Percentiles rank a stretch among this genome's conserved stretches.
phyloP scores from a whole-genome alignment of 345 rosid species.

The Acer saccharum region DNA sequence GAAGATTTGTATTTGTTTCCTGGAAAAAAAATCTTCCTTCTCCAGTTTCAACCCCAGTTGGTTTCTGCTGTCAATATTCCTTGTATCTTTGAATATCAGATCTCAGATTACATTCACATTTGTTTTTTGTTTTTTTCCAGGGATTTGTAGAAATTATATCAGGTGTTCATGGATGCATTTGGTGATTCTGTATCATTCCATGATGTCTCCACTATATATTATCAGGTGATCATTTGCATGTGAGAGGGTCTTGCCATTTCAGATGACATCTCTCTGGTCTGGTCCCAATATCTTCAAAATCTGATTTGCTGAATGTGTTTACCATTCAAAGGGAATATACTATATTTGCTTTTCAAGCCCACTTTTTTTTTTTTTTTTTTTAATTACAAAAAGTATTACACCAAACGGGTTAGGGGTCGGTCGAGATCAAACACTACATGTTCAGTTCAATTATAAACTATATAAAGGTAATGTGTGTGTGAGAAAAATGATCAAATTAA shows the following conservation, averaged over 20 bases:
- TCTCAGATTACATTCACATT: no score
- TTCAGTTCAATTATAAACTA: no score
- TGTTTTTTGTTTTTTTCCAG: not conserved
- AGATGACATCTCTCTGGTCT: not conserved
- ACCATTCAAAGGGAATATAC: no score
- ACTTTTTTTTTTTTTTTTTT: no score
- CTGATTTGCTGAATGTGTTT: not conserved
- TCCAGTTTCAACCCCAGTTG: not conserved
- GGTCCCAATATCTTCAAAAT: not conserved
- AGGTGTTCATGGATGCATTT: not conserved
- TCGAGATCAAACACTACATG: no score
- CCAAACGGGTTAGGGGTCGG: no score
- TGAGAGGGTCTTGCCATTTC: not conserved
- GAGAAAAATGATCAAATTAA: no score
- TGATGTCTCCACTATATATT: not conserved
- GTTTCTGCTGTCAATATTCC: slow-evolving; percentile 5
- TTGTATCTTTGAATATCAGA: not conserved
- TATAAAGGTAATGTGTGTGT: no score
- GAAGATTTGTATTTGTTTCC: not conserved
- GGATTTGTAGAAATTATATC: not conserved
- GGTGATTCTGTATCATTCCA: not conserved
- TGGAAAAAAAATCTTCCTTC: not conserved
- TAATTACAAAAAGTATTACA: no score
- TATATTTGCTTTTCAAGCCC: no score
- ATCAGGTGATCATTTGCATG: not conserved